Percentiles rank a stretch among this genome's conserved stretches.
phyloP scores from a whole-genome alignment of 768 basidiomycete genomes.

The Pleurotus cornucopiae region DNA sequence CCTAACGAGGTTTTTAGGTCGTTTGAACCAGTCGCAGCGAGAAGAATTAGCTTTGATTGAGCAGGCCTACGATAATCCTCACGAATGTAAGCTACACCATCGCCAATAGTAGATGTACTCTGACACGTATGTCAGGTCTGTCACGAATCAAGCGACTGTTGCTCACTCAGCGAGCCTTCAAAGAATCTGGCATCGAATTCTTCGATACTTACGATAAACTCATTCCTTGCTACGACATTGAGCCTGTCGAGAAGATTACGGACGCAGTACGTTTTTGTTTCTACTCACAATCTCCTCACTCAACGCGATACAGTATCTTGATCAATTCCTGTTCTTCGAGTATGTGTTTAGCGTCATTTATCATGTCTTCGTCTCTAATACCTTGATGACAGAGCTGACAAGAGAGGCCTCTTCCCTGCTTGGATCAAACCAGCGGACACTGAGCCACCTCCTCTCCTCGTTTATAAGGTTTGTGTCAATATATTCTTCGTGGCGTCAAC shows the following conservation, averaged over 20 bases:
- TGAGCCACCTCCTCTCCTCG: constrained; percentile 92
- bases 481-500: neutral
- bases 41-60: constrained; percentile 98
- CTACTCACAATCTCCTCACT: neutral
- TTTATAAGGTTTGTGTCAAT: constrained; percentile 67
- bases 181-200: constrained; percentile 95
- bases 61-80: constrained; percentile 98
- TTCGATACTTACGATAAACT: constrained; percentile 98
- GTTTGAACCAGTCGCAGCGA: constrained; percentile 95
- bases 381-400: constrained; percentile 63
- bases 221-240: constrained; percentile 98
- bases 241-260: constrained; percentile 99
- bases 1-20: constrained; percentile 32
- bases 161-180: constrained; percentile 97
- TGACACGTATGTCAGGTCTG: constrained; percentile 42
- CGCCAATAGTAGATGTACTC: neutral
- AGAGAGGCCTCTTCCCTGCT: constrained; percentile 94
- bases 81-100: constrained; percentile 66
- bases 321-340: constrained; percentile 99
- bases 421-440: constrained; percentile 99
- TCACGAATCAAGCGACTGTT: constrained; percentile 97
- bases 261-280: constrained; percentile 53
- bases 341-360: constrained; percentile 20
- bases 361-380: constrained; percentile 1
- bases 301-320: constrained; percentile 62